A percentile compares a stretch with the other conserved stretches of the same genome.
Conservation (phyloP, 129 eudicot genomes). For the Saussurea involucrata region DNA sequence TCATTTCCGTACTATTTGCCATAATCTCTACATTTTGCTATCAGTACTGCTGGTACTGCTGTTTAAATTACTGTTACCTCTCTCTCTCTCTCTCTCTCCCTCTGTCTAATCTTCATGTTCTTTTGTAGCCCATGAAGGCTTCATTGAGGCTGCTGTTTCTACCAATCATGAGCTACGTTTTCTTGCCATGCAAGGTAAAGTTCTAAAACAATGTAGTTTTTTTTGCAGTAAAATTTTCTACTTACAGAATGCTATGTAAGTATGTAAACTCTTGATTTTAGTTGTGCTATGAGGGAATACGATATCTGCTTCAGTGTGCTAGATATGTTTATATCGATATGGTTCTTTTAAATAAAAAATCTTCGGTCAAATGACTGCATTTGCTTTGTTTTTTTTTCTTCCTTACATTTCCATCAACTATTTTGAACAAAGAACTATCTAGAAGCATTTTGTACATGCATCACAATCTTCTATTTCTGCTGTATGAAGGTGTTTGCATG, state of each 20-base stretch:
- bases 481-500: slow-evolving; percentile 67
- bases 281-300: not conserved
- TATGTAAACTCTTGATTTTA: not conserved
- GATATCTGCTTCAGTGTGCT: not conserved
- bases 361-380: not conserved
- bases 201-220: not conserved
- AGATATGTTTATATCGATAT: not conserved
- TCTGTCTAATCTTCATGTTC: not conserved
- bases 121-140: slow-evolving; percentile 30
- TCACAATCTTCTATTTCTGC: slow-evolving; percentile 8
- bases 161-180: slow-evolving; percentile 56
- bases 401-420: not conserved
- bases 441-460: not conserved
- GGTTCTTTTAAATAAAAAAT: not conserved
- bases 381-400: not conserved
- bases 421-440: not conserved
- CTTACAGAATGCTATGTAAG: not conserved
- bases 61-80: not conserved
- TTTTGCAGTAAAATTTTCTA: not conserved
- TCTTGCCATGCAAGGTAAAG: slow-evolving; percentile 71
- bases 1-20: no score
- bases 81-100: not conserved
- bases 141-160: slow-evolving; percentile 47
- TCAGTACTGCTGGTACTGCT: no score
- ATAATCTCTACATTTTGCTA: not conserved